A percentile compares a stretch with the other conserved stretches of the same genome.
Conservation (phyloP, 139 green algal species). For the Chlorella sp. region DNA sequence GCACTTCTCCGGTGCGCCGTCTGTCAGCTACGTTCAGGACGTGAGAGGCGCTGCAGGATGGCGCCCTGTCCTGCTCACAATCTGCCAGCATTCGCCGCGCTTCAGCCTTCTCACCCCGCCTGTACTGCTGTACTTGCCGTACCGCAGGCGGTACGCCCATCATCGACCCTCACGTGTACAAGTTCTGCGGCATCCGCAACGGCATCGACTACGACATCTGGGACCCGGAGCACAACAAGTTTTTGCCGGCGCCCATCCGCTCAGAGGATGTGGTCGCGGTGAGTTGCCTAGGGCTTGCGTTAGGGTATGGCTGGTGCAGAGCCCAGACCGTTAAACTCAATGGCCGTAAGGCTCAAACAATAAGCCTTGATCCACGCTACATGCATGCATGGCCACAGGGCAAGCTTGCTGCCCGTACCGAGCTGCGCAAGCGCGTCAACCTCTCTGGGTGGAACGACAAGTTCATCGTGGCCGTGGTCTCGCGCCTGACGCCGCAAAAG, state of each 20-base stretch:
- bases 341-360: not conserved
- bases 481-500: constrained; percentile 83
- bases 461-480: constrained; percentile 62
- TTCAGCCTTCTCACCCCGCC: too few relatives aligned
- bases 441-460: constrained; percentile 57
- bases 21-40: too few relatives aligned
- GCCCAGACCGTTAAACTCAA: not conserved
- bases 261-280: constrained; percentile 22
- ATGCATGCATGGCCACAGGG: too few relatives aligned
- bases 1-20: too few relatives aligned
- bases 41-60: too few relatives aligned
- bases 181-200: constrained; percentile 87
- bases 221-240: constrained; percentile 79
- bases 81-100: too few relatives aligned
- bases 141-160: constrained; percentile 48
- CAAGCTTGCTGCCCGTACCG: constrained; percentile 25
- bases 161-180: constrained; percentile 52
- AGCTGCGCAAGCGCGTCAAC: constrained; percentile 58
- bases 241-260: constrained; percentile 53
- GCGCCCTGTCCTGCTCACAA: too few relatives aligned
- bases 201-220: constrained; percentile 97
- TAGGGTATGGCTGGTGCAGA: not conserved
- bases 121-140: too few relatives aligned
- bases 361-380: not conserved
- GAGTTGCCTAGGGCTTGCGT: not conserved